These are phyloP conservation scores for Paxillus rubicundulus DNA, from an alignment of 768 basidiomycete genomes.

Conservation along the genomic window DNA sequence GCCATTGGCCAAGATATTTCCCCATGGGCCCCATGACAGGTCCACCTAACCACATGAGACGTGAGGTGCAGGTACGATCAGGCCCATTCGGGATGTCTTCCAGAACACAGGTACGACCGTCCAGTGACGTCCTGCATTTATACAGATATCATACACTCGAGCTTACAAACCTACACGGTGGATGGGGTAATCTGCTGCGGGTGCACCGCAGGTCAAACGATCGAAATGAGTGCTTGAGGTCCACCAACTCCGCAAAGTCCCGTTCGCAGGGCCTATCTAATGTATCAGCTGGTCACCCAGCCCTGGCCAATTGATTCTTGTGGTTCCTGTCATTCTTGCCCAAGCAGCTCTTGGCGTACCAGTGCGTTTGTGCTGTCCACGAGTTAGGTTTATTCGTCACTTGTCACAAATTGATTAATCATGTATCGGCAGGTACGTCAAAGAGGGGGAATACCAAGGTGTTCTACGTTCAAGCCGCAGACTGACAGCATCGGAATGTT, in stretches of 20 bases:
- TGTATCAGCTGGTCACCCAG: slow-evolving; percentile 3
- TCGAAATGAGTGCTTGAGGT: not conserved
- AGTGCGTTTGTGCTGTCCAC: slow-evolving; percentile 1
- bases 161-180: not conserved
- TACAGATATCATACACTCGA: not conserved
- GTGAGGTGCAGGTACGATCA: slow-evolving; percentile 15
- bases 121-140: not conserved
- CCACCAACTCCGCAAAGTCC: slow-evolving; percentile 12
- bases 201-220: too few species aligned
- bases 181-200: too few species aligned
- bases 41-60: not conserved
- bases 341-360: slow-evolving; percentile 6
- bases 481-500: too few species aligned
- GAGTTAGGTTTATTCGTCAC: slow-evolving; percentile 8
- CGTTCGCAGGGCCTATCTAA: slow-evolving; percentile 11
- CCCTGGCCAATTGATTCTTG: slow-evolving; percentile 11
- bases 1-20: not conserved
- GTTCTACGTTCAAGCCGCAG: too few species aligned
- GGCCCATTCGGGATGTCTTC: slow-evolving; percentile 1
- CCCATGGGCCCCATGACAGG: not conserved
- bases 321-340: slow-evolving; percentile 11
- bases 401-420: not conserved
- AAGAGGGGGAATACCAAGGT: too few species aligned
- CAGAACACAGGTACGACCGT: slow-evolving; percentile 9
- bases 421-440: too few species aligned